Conservation (phyloP, 805 yeast species). For the Starmera pachycereana region DNA sequence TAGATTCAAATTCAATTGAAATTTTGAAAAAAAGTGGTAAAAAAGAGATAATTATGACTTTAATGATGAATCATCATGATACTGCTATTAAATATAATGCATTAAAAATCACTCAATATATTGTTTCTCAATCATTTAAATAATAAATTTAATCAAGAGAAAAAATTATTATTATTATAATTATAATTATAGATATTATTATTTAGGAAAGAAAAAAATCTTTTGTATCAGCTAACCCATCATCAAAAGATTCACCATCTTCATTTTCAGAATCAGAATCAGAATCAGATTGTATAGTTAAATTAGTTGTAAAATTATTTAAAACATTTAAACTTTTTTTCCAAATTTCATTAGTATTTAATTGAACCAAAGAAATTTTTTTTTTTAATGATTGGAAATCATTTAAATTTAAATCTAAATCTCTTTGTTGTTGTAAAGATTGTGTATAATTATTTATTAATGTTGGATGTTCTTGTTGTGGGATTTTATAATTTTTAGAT, state of each 20-base stretch:
- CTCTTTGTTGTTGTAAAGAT: slow-evolving; percentile 6
- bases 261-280: slow-evolving; percentile 18
- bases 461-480: slow-evolving; percentile 2
- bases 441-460: slow-evolving; percentile 5
- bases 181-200: too few relatives aligned
- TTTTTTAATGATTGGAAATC: not conserved
- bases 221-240: slow-evolving; percentile 18
- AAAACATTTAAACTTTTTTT: slow-evolving; percentile 2
- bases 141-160: slow-evolving; percentile 5
- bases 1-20: slow-evolving; percentile 50
- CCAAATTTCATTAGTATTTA: not conserved
- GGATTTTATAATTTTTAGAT: slow-evolving; percentile 14
- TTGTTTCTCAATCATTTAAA: slow-evolving; percentile 74
- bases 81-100: slow-evolving; percentile 92
- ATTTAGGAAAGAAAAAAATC: too few relatives aligned
- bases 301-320: slow-evolving; percentile 11
- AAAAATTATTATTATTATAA: too few relatives aligned
- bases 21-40: slow-evolving; percentile 46
- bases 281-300: slow-evolving; percentile 12
- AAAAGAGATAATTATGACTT: slow-evolving; percentile 75
- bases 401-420: not conserved
- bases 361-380: not conserved
- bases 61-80: slow-evolving; percentile 62
- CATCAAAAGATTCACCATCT: slow-evolving; percentile 13
- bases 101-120: slow-evolving; percentile 85